A percentile compares a stretch with the other conserved stretches of the same genome.
Evolutionary conservation across 805 yeast species (phyloP).

Genomic region (Monosporozyma yasuniensis): DNA sequence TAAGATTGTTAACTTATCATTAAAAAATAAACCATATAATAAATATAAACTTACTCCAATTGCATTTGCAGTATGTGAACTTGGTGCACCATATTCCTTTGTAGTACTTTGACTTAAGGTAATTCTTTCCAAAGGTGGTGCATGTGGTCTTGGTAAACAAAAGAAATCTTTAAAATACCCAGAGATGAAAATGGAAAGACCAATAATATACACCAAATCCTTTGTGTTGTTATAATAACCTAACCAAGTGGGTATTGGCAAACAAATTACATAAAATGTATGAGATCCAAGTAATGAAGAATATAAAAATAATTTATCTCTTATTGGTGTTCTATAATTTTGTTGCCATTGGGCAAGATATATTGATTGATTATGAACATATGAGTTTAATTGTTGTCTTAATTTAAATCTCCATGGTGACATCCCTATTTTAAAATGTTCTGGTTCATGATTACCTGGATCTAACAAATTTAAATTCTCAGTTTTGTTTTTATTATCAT

Average conservation of each 20-base stretch:
- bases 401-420: constrained; percentile 44
- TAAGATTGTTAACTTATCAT: background rate
- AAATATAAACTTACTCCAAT: constrained; percentile 62
- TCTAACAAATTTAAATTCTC: no score
- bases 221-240: constrained; percentile 52
- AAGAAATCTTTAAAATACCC: constrained; percentile 77
- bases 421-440: constrained; percentile 54
- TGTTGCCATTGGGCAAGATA: constrained; percentile 50
- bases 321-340: constrained; percentile 35
- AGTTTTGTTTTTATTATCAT: no score
- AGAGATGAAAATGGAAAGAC: constrained; percentile 48
- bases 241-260: constrained; percentile 80
- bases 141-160: constrained; percentile 84
- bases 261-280: constrained; percentile 82
- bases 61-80: constrained; percentile 92
- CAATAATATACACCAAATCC: constrained; percentile 62
- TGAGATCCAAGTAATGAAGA: constrained; percentile 88
- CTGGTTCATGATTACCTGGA: constrained; percentile 63
- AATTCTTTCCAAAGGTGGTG: constrained; percentile 86
- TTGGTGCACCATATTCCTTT: constrained; percentile 90
- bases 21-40: constrained; percentile 7
- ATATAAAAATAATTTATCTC: constrained; percentile 75
- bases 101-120: constrained; percentile 88
- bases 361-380: constrained; percentile 57
- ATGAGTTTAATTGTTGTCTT: constrained; percentile 46